Conservation (phyloP, 495 filamentous ascomycete species). For the Pseudomonodictys pantanalensis region DNA sequence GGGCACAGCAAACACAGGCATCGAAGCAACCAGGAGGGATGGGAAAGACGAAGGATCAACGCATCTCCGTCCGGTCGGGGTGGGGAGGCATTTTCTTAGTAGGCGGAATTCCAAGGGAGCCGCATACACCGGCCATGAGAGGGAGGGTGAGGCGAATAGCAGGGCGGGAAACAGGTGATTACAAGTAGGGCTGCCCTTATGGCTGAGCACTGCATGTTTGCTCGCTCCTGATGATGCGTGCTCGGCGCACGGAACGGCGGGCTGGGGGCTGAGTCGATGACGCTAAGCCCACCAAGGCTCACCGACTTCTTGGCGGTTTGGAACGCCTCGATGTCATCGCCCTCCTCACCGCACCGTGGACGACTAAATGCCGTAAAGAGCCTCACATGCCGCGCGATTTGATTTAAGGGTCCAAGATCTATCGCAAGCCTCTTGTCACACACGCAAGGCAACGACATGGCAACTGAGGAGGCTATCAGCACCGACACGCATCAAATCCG, state of each 20-base stretch:
- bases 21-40: not conserved
- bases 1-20: not conserved
- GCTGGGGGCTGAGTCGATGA: not conserved
- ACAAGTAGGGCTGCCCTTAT: too few species aligned
- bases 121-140: not conserved
- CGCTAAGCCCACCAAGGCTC: too few species aligned
- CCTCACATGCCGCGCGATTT: too few species aligned
- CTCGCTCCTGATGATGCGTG: too few species aligned
- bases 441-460: not conserved
- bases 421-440: not conserved
- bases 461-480: not conserved
- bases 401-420: too few species aligned
- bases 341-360: too few species aligned
- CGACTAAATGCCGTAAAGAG: too few species aligned
- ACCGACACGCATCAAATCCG: conserved; percentile 46
- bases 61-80: not conserved
- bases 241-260: too few species aligned
- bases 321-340: too few species aligned
- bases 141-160: not conserved
- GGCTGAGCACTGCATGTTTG: too few species aligned
- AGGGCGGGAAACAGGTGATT: not conserved
- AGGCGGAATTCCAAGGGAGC: too few species aligned
- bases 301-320: too few species aligned
- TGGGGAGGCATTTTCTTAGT: not conserved
- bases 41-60: not conserved